Evolutionary conservation across 768 basidiomycete species (phyloP).

Genomic region (Lactarius hatsudake): DNA sequence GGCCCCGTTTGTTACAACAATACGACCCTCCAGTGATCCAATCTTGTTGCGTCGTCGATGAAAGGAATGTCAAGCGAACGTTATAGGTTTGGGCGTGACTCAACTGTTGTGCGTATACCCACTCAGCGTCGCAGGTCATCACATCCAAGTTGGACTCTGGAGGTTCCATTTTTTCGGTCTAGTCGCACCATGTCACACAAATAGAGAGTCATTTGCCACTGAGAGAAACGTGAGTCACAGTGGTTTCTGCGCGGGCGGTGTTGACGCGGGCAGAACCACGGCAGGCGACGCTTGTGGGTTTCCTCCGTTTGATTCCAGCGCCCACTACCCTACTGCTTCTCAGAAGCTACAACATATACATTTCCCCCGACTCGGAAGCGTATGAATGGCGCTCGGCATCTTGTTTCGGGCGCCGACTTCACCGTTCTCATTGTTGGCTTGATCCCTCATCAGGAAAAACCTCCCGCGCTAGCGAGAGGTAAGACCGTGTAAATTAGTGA

Average conservation of each 20-base stretch:
- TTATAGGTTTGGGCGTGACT: background rate
- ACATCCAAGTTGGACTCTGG: background rate
- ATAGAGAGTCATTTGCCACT: background rate
- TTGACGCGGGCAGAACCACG: background rate
- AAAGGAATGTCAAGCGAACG: background rate
- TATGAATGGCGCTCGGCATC: background rate
- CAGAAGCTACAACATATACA: background rate
- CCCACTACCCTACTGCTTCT: background rate
- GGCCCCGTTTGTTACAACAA: background rate
- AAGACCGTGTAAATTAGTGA: too few relatives aligned
- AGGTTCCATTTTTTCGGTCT: background rate
- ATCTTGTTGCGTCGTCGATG: background rate
- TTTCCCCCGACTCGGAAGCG: background rate
- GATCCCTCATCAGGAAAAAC: too few relatives aligned
- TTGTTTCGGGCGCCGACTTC: background rate
- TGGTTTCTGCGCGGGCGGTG: background rate
- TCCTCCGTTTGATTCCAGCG: background rate
- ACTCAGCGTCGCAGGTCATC: background rate
- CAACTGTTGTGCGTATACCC: background rate
- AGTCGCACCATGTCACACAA: background rate
- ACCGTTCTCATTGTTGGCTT: background rate
- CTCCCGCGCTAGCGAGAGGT: too few relatives aligned
- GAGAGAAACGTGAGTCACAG: background rate
- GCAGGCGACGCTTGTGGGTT: background rate
- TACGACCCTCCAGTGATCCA: background rate